Percentiles rank a stretch among this genome's conserved stretches.
phyloP scores from a whole-genome alignment of 202 grass and related monocot species.

The Eragrostis tef region DNA sequence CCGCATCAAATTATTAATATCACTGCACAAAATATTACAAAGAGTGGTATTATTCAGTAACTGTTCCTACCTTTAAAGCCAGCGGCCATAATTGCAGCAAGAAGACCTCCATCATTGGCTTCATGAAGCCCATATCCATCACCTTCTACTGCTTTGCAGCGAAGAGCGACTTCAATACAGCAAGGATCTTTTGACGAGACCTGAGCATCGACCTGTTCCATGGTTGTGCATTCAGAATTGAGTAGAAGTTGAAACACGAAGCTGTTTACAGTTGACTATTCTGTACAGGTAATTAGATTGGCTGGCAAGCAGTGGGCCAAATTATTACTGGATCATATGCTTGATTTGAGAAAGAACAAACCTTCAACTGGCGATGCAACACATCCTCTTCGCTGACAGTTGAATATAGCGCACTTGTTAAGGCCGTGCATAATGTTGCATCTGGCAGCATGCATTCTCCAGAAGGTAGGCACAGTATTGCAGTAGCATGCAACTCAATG shows the following conservation, averaged over 20 bases:
- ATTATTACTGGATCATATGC: not conserved
- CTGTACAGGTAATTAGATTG: not conserved
- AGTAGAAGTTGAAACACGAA: constrained; percentile 9
- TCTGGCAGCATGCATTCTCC: constrained; percentile 79
- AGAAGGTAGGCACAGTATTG: constrained; percentile 86
- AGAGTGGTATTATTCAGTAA: constrained; percentile 2
- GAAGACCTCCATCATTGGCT: constrained; percentile 86
- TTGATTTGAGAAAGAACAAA: constrained; percentile 19
- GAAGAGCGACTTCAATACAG: constrained; percentile 78
- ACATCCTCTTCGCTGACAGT: constrained; percentile 79
- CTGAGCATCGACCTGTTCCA: constrained; percentile 69
- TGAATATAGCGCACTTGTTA: constrained; percentile 89
- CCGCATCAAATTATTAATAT: constrained; percentile 26
- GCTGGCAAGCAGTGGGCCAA: not conserved
- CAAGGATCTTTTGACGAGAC: constrained; percentile 73
- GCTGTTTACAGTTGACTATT: not conserved
- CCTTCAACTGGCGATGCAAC: constrained; percentile 70
- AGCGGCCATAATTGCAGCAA: constrained; percentile 80
- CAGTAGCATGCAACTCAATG: constrained; percentile 83
- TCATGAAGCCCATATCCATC: constrained; percentile 88
- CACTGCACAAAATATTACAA: constrained; percentile 1
- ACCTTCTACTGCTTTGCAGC: constrained; percentile 71
- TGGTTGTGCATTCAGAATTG: constrained; percentile 32
- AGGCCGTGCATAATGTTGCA: constrained; percentile 89
- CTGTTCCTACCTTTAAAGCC: constrained; percentile 79